Base-by-base conservation (phyloP, 805 yeast genomes). In the Starmerella asiatica region DNA sequence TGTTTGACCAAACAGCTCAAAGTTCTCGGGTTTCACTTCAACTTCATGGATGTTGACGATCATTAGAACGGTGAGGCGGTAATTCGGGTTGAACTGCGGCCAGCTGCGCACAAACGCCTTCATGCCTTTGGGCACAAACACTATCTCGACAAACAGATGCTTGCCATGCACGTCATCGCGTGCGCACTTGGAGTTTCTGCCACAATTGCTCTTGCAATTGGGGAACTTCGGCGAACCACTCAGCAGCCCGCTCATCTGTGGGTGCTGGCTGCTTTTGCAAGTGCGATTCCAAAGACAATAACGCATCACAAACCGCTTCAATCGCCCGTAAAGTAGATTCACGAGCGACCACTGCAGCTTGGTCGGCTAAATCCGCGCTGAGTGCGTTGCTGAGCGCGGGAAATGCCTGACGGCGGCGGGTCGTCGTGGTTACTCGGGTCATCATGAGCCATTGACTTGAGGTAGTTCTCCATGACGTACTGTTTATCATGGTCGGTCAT, bases 401-500 rank as follows among this genome's bases (percentile, higher is more conserved):
- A 58, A 43, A 61, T 47, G 51, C 58, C 51, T 50, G 55, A 58
- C 51, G 48, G 28, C 49, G 50, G 16, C 51, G 46, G 29, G 49
- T 88, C 91, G 64, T 91, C 98, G 61, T 91, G 98, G 55, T 82
- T 84, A 60, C 81, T 83, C 12, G 98, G 98, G 61, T 91, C 97
- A 41, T 86, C 96, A 9, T 95, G 81, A 36, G 91, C 95, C 61
- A 91, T 80, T 59, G 86, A 95, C 36, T 94, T 84, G 47, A 91
- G 70, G 62, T 91, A 98, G 56, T 86, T 78, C 57, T 96, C 73
- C 32, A 95, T 84, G 36, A 91, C 88, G 56, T 82, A 85, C 62
- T 88, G 95, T 63, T 86, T 86, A 60, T 91, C 98, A 64, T 88
- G 81, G 42, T 94, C 94, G 53, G 85, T 83, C 98, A 91, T 91